phyloP scores from a whole-genome alignment of 75 land plant species.

The Sequoia sempervirens region DNA sequence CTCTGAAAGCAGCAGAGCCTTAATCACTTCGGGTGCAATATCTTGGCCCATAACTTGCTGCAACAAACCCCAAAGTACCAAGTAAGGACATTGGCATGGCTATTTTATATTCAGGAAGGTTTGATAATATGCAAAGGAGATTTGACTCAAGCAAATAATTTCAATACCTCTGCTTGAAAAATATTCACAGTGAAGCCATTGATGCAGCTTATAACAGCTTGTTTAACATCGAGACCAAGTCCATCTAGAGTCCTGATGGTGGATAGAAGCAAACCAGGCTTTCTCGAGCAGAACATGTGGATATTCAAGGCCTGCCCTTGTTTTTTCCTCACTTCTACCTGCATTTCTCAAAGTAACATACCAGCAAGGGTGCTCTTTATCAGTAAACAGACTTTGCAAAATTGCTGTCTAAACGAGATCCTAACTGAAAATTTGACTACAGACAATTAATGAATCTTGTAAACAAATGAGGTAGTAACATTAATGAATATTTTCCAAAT shows the following conservation, averaged over 20 bases:
- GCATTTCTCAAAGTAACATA: neutral
- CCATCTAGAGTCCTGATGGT: neutral
- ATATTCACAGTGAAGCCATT: neutral
- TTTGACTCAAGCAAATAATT: neutral
- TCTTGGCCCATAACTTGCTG: slow-evolving; percentile 27
- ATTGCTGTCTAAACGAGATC: too few relatives aligned
- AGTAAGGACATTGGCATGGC: neutral
- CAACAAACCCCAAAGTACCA: neutral
- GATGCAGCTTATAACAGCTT: neutral
- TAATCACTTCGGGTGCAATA: slow-evolving; percentile 37
- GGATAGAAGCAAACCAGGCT: neutral
- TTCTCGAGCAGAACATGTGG: neutral
- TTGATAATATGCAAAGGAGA: neutral
- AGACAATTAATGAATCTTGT: too few relatives aligned
- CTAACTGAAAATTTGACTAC: too few relatives aligned
- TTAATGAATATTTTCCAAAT: too few relatives aligned
- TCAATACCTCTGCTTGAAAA: neutral
- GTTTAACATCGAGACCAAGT: neutral
- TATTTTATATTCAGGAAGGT: neutral
- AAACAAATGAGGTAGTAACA: too few relatives aligned
- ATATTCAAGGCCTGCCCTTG: slow-evolving; percentile 4
- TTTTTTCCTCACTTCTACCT: slow-evolving; percentile 1
- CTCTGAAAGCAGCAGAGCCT: slow-evolving; percentile 23
- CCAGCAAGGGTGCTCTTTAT: too few relatives aligned
- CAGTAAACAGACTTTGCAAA: too few relatives aligned